These are phyloP conservation scores for Coemansia sp. DNA, from an alignment of 192 early-diverging fungal genomes.

Conservation along the genomic window DNA sequence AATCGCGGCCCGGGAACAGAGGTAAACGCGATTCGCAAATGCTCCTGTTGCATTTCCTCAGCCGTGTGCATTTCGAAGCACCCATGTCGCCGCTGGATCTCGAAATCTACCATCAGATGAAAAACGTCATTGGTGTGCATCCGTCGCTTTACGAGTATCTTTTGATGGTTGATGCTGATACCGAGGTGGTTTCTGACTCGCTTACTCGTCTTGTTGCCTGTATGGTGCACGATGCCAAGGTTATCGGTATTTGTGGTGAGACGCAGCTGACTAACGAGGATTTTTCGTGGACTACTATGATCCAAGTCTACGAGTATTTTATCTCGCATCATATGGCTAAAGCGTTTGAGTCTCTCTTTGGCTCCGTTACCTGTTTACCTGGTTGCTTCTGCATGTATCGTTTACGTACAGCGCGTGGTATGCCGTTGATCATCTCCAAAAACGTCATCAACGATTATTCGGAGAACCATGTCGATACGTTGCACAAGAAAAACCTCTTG, in stretches of 20 bases:
- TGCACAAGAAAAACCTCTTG: slow-evolving; percentile 94
- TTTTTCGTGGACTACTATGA: slow-evolving; percentile 89
- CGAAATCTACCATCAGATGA: slow-evolving; percentile 93
- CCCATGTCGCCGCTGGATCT: slow-evolving; percentile 90
- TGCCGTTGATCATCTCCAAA: slow-evolving; percentile 76
- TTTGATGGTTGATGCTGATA: slow-evolving; percentile 78
- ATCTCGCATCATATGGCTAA: slow-evolving; percentile 87
- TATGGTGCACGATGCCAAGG: slow-evolving; percentile 66
- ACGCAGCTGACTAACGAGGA: slow-evolving; percentile 85
- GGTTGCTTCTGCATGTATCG: slow-evolving; percentile 85
- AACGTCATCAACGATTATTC: slow-evolving; percentile 81
- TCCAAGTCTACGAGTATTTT: slow-evolving; percentile 90
- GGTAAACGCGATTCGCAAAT: slow-evolving; percentile 97
- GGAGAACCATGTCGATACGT: slow-evolving; percentile 83
- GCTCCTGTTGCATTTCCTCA: slow-evolving; percentile 86
- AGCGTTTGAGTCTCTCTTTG: slow-evolving; percentile 75
- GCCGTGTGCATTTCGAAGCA: slow-evolving; percentile 82
- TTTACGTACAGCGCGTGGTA: slow-evolving; percentile 55
- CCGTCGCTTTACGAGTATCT: slow-evolving; percentile 72
- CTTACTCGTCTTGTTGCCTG: slow-evolving; percentile 81
- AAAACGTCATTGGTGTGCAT: slow-evolving; percentile 86
- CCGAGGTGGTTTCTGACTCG: slow-evolving; percentile 74
- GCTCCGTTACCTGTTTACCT: slow-evolving; percentile 75
- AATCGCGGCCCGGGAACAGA: slow-evolving; percentile 80
- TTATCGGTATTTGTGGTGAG: slow-evolving; percentile 89